Evolutionary conservation across 805 yeast genomes (phyloP), one percentile per base, ranked within the genome.

Genomic region (Candida xyloterini): DNA sequence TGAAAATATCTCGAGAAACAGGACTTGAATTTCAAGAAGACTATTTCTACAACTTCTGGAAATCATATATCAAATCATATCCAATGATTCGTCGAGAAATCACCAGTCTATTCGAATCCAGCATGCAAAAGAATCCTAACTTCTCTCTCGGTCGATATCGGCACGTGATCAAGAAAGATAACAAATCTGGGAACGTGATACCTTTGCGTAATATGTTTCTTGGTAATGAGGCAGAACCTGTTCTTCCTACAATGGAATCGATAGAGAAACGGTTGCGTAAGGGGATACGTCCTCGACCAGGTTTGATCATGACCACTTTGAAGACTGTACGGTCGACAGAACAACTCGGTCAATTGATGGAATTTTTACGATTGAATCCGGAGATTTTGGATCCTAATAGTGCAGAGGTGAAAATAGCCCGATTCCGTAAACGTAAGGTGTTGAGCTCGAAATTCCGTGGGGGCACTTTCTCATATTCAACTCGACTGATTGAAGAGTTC

Each of bases 1-100:
- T 50, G 38, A 44, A 55, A 61, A 15, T 61, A 56, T 40, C 59
- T 53, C n/a, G 52, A 49, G 50, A 59, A 13, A 26, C 42, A 5
- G 46, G 44, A 3, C 38, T 51, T n/a, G 33, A 28, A 16, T 42
- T 53, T 23, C 42, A 50, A 20, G 49, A 40, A 36, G 33, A 40
- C 3, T 57, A 52, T 29, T 25, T 52, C 8, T 27, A 41, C 15
- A 41, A 46, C 3, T 37, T 52, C 13, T 57, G 61, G 62, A 40
- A 50, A 23, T 24, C 46, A 3, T 33, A 50, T 10, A 34, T 51
- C 5, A 35, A 31, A 10, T 45, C 46, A 30, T 54, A 49, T 38
- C 60, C 62, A 3, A 43, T 49, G 30, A 38, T 42, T 16, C 47
- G 48, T 5, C 27, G 14, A 6, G 35, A 41, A n/a, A 52, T 59